Evolutionary conservation across 2,329 filamentous ascomycete species (phyloP).

Genomic region (Dendryphion nanum): DNA sequence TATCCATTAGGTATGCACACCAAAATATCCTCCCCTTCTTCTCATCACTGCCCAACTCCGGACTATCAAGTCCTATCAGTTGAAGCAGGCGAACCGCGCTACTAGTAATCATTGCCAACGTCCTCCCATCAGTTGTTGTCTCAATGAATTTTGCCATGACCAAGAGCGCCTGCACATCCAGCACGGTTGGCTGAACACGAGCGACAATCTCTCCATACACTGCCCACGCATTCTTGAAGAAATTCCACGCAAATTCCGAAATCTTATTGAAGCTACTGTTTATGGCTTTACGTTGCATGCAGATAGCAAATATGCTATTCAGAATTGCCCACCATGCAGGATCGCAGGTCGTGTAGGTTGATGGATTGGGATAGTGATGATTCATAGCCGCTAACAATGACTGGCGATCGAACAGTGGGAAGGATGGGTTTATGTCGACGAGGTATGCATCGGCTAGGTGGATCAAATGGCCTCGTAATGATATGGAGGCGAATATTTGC

Average conservation of each 20-base stretch:
- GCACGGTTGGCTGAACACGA: neutral
- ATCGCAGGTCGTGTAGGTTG: neutral
- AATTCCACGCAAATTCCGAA: neutral
- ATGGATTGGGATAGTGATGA: neutral
- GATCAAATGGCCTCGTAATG: neutral
- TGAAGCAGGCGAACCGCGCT: neutral
- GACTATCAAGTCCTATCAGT: neutral
- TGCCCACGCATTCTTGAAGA: neutral
- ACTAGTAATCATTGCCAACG: neutral
- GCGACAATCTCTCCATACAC: constrained; percentile 1
- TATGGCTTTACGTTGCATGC: neutral
- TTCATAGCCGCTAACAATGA: neutral
- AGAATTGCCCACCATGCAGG: neutral
- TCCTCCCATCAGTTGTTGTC: neutral
- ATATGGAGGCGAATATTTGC: neutral
- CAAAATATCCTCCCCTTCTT: neutral
- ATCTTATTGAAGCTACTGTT: neutral
- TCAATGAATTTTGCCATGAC: neutral
- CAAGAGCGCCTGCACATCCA: neutral
- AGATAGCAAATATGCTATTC: neutral
- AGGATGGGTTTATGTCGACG: neutral
- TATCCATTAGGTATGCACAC: neutral
- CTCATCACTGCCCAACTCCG: neutral
- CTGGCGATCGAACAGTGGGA: neutral
- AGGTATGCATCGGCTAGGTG: neutral